Base-by-base conservation (phyloP, 345 rosid species). In the Eucalyptus regnans region DNA sequence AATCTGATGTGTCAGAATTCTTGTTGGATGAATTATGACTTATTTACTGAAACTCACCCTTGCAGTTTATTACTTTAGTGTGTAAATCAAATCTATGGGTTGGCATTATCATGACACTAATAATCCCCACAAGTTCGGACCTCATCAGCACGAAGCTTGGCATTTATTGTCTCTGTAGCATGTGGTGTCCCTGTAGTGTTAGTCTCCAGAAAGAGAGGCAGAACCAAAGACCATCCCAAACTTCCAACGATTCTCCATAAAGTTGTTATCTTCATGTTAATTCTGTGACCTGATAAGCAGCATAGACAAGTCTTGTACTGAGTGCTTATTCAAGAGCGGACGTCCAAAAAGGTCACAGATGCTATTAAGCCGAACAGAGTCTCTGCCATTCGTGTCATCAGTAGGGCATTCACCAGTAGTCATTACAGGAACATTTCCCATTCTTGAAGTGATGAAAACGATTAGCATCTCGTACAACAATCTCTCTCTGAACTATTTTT, bases 381-480 rank as follows among this genome's bases (percentile, higher is more conserved):
- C 41, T 31, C 41, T 66, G 33, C 41, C 0, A 68, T 68, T 68
- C 44, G 2, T 33, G 43, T 31, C 80, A 31, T 16, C 37, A 17
- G 27, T 16, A 37, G 46, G 46, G 46, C 8, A 71, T 71, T 90
- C 68, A 91, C 94, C 94, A 91, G 33, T 91, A 90, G 86, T 91
- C 93, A 66, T 89, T 89, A 56, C 94, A 93, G 20, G 93, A 90
- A 83, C 93, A 93, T 64, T 81, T 90, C 33, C 94, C 91, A 62
- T 90, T 88, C 44, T 71, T 50, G 54, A 93, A 91, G 87, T 90
- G 92, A 87, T 91, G 94, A 85, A 91, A 92, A 76, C 92, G 91
- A 68, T 92, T 93, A 48, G 90, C 90, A 88, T 93, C 94, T 86
- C 93, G 90, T 14, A 90, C 91, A 27, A 90, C 88, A 54, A 93